Conservation (phyloP, 2,329 filamentous ascomycete species). For the Fusarium nisikadoi region DNA sequence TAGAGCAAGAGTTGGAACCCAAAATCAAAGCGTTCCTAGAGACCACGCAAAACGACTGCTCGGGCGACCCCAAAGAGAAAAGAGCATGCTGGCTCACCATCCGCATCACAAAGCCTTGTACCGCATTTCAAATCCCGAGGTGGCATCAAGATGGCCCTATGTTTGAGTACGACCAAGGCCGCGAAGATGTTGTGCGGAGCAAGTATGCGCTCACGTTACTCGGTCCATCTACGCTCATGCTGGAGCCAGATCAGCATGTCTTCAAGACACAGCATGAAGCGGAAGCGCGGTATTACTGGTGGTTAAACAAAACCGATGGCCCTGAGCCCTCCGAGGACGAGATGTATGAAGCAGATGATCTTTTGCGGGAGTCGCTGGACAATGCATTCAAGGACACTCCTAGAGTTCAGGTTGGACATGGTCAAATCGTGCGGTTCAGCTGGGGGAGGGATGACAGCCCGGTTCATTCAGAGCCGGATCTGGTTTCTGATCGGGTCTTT, state of each 20-base stretch:
- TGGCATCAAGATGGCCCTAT: neutral
- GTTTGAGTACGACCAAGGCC: neutral
- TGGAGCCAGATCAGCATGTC: neutral
- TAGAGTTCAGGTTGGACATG: neutral
- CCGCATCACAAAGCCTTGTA: neutral
- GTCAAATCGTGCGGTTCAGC: neutral
- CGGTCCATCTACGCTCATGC: neutral
- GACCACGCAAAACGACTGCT: neutral
- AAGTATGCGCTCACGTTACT: neutral
- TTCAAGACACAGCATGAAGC: neutral
- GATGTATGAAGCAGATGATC: neutral
- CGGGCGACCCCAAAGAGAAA: neutral
- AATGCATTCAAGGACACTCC: neutral
- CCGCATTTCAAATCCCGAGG: neutral
- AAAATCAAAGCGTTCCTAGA: neutral
- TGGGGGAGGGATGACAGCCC: neutral
- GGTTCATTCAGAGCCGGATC: conserved; percentile 1
- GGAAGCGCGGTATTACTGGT: neutral
- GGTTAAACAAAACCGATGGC: fast-evolving
- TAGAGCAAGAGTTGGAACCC: neutral
- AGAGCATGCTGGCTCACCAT: neutral
- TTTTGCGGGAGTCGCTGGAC: neutral
- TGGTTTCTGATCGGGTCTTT: neutral
- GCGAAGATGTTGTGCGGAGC: neutral
- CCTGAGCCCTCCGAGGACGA: neutral